phyloP scores from a whole-genome alignment of 306 rosid species.

The Canavalia ensiformis region DNA sequence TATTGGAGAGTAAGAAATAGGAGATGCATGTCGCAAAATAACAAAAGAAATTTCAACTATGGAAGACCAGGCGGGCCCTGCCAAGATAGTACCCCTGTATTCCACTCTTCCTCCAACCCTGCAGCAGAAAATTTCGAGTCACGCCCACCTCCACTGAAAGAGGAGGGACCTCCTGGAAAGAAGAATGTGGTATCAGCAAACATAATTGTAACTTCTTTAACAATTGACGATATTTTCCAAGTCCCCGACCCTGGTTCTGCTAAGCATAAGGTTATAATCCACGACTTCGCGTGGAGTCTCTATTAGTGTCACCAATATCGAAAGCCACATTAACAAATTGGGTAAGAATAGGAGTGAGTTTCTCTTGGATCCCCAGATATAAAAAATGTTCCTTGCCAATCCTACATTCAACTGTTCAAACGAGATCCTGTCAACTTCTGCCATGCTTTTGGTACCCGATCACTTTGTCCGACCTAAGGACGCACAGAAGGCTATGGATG shows the following conservation, averaged over 20 bases:
- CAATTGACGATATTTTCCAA: slow-evolving; percentile 92
- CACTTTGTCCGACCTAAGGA: slow-evolving; percentile 99
- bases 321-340: slow-evolving; percentile 92
- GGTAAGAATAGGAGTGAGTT: slow-evolving; percentile 96
- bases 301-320: slow-evolving; percentile 91
- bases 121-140: slow-evolving; percentile 91
- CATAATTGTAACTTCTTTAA: slow-evolving; percentile 91
- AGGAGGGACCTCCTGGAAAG: slow-evolving; percentile 88
- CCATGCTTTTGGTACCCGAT: slow-evolving; percentile 99
- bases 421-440: slow-evolving; percentile 84
- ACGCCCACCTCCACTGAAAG: slow-evolving; percentile 79
- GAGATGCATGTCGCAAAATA: slow-evolving; percentile 95
- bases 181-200: slow-evolving; percentile 91
- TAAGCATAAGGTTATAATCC: slow-evolving; percentile 92
- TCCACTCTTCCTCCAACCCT: slow-evolving; percentile 93
- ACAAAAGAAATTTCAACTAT: slow-evolving; percentile 71
- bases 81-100: slow-evolving; percentile 85
- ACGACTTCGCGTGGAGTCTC: slow-evolving; percentile 85
- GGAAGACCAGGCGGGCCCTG: slow-evolving; percentile 95
- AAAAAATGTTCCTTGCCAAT: slow-evolving; percentile 94
- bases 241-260: slow-evolving; percentile 95
- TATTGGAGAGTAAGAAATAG: slow-evolving; percentile 95
- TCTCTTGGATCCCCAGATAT: slow-evolving; percentile 95
- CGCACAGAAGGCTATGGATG: slow-evolving; percentile 98
- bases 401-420: slow-evolving; percentile 93